Conservation (phyloP, 139 green algal species). For the Edaphochlamys debaryana region DNA sequence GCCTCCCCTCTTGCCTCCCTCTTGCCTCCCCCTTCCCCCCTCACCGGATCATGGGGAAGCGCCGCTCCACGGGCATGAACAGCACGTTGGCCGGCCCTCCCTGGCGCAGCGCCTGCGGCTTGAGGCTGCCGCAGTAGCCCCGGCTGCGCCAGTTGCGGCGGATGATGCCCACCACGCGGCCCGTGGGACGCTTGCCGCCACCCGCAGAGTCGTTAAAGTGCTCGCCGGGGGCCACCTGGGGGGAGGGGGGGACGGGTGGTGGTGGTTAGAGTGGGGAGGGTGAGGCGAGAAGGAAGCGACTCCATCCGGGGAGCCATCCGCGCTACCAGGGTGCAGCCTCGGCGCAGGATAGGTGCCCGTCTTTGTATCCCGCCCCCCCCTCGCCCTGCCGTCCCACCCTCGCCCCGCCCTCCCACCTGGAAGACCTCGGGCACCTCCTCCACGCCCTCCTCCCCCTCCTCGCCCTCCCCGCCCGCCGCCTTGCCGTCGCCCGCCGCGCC, state of each 20-base stretch:
- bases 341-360: too few relatives aligned
- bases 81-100: conserved; percentile 56
- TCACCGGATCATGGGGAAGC: conserved; percentile 82
- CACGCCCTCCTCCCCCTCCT: conserved; percentile 31
- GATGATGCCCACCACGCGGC: conserved; percentile 84
- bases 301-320: too few relatives aligned
- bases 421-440: conserved; percentile 38
- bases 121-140: conserved; percentile 81
- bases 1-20: background rate
- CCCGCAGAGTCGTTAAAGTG: conserved; percentile 55
- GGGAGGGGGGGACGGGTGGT: background rate
- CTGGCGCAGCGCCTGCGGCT: conserved; percentile 39
- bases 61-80: conserved; percentile 83
- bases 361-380: too few relatives aligned
- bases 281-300: background rate
- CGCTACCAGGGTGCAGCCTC: too few relatives aligned
- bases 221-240: conserved; percentile 68
- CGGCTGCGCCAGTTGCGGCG: conserved; percentile 81
- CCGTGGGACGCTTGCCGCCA: conserved; percentile 62
- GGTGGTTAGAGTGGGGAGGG: background rate
- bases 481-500: conserved; percentile 30
- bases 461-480: conserved; percentile 49
- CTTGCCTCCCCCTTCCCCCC: background rate
- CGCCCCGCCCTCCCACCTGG: background rate
- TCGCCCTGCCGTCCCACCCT: too few relatives aligned